These are phyloP conservation scores for Vanrija humicola DNA, from an alignment of 1,284 basidiomycete species.

Conservation along the genomic window DNA sequence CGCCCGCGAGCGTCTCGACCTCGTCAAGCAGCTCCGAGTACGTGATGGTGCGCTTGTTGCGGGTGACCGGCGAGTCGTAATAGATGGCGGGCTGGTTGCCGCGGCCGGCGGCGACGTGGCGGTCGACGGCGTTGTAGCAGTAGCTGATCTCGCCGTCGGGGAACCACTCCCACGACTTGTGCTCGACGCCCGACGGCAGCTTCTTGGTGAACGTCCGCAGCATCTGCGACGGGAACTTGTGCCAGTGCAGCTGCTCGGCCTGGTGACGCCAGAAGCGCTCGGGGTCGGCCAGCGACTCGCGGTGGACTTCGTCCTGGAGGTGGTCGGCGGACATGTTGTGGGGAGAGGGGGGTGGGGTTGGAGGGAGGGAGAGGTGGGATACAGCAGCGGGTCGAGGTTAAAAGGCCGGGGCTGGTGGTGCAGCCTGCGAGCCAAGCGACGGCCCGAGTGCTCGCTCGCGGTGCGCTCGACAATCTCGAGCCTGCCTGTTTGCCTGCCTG, in stretches of 20 bases:
- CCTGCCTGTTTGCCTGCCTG: too few relatives aligned
- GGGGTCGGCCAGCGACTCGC: slow-evolving; percentile 14
- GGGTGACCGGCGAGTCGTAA: slow-evolving; percentile 21
- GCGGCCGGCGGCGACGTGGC: slow-evolving; percentile 17
- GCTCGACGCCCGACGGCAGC: slow-evolving; percentile 8
- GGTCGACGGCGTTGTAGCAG: slow-evolving; percentile 21
- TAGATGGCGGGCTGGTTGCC: slow-evolving; percentile 16
- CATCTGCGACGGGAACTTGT: slow-evolving; percentile 15
- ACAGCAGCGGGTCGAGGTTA: too few relatives aligned
- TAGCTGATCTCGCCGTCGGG: slow-evolving; percentile 21
- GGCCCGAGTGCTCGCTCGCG: too few relatives aligned
- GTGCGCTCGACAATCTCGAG: too few relatives aligned
- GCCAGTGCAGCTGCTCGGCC: slow-evolving; percentile 21
- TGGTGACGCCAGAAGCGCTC: slow-evolving; percentile 20
- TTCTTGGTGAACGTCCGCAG: slow-evolving; percentile 4
- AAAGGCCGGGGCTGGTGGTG: too few relatives aligned
- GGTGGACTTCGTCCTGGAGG: slow-evolving; percentile 20
- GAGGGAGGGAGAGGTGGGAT: too few relatives aligned
- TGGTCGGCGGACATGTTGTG: background rate
- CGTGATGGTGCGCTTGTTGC: slow-evolving; percentile 52
- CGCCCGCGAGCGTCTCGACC: slow-evolving; percentile 80
- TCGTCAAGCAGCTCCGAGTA: slow-evolving; percentile 81
- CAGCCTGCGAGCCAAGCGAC: too few relatives aligned
- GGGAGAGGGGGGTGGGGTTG: too few relatives aligned
- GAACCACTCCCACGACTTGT: slow-evolving; percentile 22